Evolutionary conservation across 2,329 filamentous ascomycete genomes (phyloP).

Genomic region (Lasiodiplodia sp.): DNA sequence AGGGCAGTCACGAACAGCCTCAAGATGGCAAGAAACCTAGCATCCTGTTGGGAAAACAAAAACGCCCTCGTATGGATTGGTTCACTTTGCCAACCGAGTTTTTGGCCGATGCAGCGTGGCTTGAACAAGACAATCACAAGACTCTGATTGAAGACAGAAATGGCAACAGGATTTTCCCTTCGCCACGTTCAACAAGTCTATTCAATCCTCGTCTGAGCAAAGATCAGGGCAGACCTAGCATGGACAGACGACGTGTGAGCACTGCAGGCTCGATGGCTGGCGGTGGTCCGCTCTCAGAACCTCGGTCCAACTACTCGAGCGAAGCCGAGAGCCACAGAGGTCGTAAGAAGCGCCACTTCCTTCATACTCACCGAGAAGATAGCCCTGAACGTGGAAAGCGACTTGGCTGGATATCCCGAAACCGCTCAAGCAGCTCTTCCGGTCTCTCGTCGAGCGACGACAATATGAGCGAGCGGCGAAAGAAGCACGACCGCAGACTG

Average conservation of each 20-base stretch:
- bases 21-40: neutral
- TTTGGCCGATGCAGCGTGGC: conserved; percentile 88
- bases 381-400: conserved; percentile 40
- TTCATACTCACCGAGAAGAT: conserved; percentile 44
- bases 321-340: conserved; percentile 47
- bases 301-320: conserved; percentile 45
- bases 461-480: conserved; percentile 56
- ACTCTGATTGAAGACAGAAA: conserved; percentile 79
- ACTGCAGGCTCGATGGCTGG: conserved; percentile 41
- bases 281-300: conserved; percentile 37
- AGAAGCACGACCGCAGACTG: conserved; percentile 61
- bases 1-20: neutral
- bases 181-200: conserved; percentile 9
- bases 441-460: conserved; percentile 51
- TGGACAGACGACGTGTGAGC: conserved; percentile 18
- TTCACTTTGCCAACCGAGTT: conserved; percentile 82
- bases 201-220: conserved; percentile 15
- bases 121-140: conserved; percentile 83
- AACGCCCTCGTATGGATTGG: conserved; percentile 83
- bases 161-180: conserved; percentile 72
- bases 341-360: conserved; percentile 42
- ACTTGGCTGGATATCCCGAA: conserved; percentile 41
- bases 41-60: conserved; percentile 33
- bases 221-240: conserved; percentile 11
- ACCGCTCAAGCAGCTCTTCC: conserved; percentile 40